Evolutionary conservation across 139 green algal genomes (phyloP).

Genomic region (Tetraselmis striata): DNA sequence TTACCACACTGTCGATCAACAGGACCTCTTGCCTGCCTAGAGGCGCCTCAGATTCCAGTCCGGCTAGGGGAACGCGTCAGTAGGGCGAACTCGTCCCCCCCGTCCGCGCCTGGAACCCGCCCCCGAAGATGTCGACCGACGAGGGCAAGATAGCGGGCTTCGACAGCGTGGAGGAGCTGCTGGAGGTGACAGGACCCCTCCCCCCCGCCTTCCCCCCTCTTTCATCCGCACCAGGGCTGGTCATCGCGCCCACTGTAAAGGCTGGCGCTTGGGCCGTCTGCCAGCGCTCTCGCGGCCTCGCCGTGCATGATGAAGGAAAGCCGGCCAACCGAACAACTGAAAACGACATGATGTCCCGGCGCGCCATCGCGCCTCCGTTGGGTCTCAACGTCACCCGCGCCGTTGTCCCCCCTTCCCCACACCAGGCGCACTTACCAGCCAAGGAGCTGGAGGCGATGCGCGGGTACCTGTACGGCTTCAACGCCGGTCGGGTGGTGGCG

Average conservation of each 20-base stretch:
- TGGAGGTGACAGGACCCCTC: slow-evolving; percentile 20
- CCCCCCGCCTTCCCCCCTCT: not conserved
- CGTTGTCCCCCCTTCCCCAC: not conserved
- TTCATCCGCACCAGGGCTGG: not conserved
- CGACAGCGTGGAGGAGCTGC: slow-evolving; percentile 29
- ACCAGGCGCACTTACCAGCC: not conserved
- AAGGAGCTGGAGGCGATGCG: slow-evolving; percentile 1
- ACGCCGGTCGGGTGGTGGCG: not conserved
- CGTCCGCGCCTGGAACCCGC: no score
- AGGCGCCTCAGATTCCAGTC: no score
- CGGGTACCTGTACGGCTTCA: not conserved
- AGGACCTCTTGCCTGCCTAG: no score
- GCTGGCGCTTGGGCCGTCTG: no score
- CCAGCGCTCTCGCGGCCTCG: no score
- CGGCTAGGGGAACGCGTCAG: no score
- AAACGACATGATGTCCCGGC: not conserved
- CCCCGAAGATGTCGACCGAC: not conserved
- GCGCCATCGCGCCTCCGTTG: not conserved
- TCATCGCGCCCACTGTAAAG: no score
- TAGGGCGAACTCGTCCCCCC: no score
- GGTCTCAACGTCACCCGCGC: not conserved
- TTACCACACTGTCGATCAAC: no score
- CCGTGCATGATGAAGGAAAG: no score
- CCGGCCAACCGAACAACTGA: not conserved
- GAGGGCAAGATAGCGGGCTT: slow-evolving; percentile 19